Base-by-base conservation (phyloP, 257 asterid genomes). In the Solanum sejunctum region DNA sequence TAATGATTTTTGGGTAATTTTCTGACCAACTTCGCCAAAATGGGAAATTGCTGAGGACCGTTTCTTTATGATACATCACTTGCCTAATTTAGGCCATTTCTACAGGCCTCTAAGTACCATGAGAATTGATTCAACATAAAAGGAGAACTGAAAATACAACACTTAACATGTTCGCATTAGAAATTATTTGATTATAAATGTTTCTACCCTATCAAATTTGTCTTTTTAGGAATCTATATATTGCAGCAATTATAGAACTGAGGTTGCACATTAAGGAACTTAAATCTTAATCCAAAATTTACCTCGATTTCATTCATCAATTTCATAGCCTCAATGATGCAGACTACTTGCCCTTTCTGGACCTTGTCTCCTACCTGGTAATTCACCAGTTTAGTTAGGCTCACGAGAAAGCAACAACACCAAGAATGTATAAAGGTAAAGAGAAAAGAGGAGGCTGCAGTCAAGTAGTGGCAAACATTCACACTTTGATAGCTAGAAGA, bases 251-350 rank as follows among this genome's bases (percentile, higher is more conserved):
- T 56, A 60, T 75, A 67, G 55, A 56, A 60, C 64, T 77, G 57
- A 82, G 56, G 21, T 57, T 39, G 23, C 49, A 20, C 81, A 67
- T 51, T 60, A 43, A 43, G 81, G 83, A 80, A 70, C 61, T 80
- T 81, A 55, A 83, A 51, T 41, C 20, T 45, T 39, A 45, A 72
- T 56, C 82, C 28, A 81, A 73, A 58, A 84, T 90, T 89, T 70
- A 92, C 97, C 93, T 93, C 97, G 84, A 93, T 92, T 79, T 91
- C 95, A 86, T 93, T 93, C 97, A 93, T 93, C 92, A 93, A 89
- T 87, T 93, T 93, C 97, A 93, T 93, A 78, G 97, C 97, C 84
- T 93, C 97, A 83, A 93, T 87, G 84, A 93, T 93, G 90, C 97
- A 93, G 69, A 93, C 18, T 23, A 92, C 89, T 81, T 92, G 97